Conservation (phyloP, 345 rosid species). For the Eucalyptus curtisii region DNA sequence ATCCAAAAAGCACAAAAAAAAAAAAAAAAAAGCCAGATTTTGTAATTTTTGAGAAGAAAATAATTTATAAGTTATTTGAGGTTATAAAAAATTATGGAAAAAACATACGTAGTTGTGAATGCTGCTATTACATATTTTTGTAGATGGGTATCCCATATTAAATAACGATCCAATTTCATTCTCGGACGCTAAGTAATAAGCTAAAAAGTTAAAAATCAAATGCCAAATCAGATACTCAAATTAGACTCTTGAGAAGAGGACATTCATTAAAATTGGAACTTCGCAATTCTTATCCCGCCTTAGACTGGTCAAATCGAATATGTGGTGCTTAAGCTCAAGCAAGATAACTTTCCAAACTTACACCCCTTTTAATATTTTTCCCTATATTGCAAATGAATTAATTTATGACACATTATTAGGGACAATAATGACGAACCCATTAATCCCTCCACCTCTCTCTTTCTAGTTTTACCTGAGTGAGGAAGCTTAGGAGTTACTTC, state of each 20-base stretch:
- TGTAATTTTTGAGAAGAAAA: neutral
- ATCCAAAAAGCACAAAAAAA: neutral
- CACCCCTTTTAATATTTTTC: neutral
- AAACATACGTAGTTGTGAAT: neutral
- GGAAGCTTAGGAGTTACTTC: slow-evolving; percentile 53
- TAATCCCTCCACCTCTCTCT: slow-evolving; percentile 16
- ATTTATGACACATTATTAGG: neutral
- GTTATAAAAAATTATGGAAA: neutral
- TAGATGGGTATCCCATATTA: neutral
- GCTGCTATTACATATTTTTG: neutral
- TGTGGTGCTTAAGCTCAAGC: neutral
- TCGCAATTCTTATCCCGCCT: neutral
- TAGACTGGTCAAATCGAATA: neutral
- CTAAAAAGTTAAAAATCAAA: neutral
- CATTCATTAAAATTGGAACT: neutral
- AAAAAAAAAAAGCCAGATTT: neutral
- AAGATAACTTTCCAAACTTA: neutral
- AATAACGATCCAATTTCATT: neutral
- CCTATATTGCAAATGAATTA: neutral
- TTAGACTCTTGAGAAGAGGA: neutral
- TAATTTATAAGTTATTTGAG: neutral
- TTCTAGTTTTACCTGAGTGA: slow-evolving; percentile 3
- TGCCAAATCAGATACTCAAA: neutral
- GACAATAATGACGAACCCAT: slow-evolving; percentile 22
- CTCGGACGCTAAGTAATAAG: neutral